Conservation (phyloP, 2,329 filamentous ascomycete genomes). For the Clarireedia monteithiana region DNA sequence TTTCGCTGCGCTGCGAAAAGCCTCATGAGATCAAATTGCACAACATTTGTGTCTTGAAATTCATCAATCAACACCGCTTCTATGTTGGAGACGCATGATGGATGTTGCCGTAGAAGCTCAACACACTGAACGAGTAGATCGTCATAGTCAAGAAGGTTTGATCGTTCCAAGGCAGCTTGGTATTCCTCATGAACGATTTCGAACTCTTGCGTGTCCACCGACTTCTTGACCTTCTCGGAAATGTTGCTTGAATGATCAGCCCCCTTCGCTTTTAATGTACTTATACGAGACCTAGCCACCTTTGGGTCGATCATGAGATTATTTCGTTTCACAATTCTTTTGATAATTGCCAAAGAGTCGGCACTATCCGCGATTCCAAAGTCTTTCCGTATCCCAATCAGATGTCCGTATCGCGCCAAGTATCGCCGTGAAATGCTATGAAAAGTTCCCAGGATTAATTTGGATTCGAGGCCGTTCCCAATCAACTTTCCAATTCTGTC, state of each 20-base stretch:
- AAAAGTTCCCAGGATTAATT: conserved; percentile 84
- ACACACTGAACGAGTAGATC: conserved; percentile 81
- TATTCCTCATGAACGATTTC: conserved; percentile 69
- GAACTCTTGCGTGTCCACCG: conserved; percentile 55
- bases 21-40: conserved; percentile 92
- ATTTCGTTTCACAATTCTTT: conserved; percentile 72
- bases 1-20: conserved; percentile 66
- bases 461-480: conserved; percentile 66
- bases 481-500: conserved; percentile 74
- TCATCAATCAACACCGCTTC: conserved; percentile 92
- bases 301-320: conserved; percentile 61
- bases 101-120: conserved; percentile 64
- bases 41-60: conserved; percentile 93
- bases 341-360: conserved; percentile 73
- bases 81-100: conserved; percentile 79
- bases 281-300: conserved; percentile 68
- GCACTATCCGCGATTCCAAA: conserved; percentile 86
- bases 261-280: conserved; percentile 54
- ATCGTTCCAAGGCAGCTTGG: conserved; percentile 62
- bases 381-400: conserved; percentile 72
- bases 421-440: conserved; percentile 88
- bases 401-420: conserved; percentile 71
- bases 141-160: conserved; percentile 89
- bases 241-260: conserved; percentile 15
- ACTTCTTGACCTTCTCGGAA: conserved; percentile 17